Percentiles rank a stretch among this genome's conserved stretches.
These are phyloP conservation scores for Cyclotella atomus DNA, from an alignment of 108 stramenopile genomes.

Conservation along the genomic window DNA sequence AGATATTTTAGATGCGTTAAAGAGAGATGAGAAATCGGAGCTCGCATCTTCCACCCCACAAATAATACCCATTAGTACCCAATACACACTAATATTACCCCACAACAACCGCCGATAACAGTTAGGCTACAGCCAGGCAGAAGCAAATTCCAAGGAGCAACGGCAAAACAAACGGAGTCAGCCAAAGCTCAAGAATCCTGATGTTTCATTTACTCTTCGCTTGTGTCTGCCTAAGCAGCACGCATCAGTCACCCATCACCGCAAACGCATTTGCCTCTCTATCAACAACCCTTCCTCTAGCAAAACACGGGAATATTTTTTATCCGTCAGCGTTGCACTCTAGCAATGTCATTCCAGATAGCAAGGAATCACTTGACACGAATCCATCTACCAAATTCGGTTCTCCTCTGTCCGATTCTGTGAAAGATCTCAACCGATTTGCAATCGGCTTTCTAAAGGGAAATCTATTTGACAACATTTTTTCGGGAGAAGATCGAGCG, in stretches of 20 bases:
- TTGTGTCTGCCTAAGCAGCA: neutral
- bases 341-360: conserved; percentile 14
- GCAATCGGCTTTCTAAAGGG: conserved; percentile 49
- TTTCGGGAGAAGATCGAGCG: conserved; percentile 50
- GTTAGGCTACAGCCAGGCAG: neutral
- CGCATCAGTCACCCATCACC: neutral
- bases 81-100: neutral
- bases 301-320: neutral
- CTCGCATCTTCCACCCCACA: neutral
- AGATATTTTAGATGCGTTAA: too few relatives aligned
- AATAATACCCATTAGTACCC: too few relatives aligned
- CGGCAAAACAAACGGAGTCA: too few relatives aligned
- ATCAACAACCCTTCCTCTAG: neutral
- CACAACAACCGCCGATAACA: neutral
- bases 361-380: conserved; percentile 15
- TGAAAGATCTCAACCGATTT: conserved; percentile 40
- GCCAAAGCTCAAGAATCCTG: neutral
- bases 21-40: too few relatives aligned
- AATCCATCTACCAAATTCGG: conserved; percentile 55
- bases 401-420: conserved; percentile 36
- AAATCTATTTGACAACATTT: conserved; percentile 48
- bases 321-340: neutral
- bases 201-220: neutral
- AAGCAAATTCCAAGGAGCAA: neutral
- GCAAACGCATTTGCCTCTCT: neutral